These are phyloP conservation scores for Recurvomyces mirabilis DNA, from an alignment of 495 filamentous ascomycete genomes.

Conservation along the genomic window DNA sequence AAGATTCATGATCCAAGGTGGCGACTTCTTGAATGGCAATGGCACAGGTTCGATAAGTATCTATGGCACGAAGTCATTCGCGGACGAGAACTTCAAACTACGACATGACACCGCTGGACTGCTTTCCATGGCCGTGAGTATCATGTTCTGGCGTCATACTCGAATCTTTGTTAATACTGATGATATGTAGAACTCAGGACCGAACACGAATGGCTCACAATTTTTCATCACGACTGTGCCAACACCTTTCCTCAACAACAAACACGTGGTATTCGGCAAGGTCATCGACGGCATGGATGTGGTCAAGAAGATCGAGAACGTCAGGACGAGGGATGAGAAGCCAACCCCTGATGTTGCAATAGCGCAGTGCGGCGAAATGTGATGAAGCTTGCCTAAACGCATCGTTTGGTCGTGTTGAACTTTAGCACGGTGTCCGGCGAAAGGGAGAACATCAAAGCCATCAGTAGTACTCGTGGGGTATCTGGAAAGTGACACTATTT, in stretches of 20 bases:
- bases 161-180: constrained; percentile 9
- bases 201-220: constrained; percentile 88
- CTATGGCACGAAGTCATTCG: constrained; percentile 68
- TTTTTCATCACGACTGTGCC: constrained; percentile 91
- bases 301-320: constrained; percentile 77
- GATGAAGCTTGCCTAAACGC: constrained; percentile 7
- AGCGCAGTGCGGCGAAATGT: constrained; percentile 62
- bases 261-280: constrained; percentile 92
- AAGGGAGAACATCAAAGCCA: too few species aligned
- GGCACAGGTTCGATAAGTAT: constrained; percentile 82
- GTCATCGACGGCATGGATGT: constrained; percentile 87
- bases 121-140: constrained; percentile 83
- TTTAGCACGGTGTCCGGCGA: too few species aligned
- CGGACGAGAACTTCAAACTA: constrained; percentile 78
- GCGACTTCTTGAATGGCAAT: constrained; percentile 90
- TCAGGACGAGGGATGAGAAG: constrained; percentile 64
- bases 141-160: neutral
- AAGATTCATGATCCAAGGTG: constrained; percentile 98
- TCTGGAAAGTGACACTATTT: too few species aligned
- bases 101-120: constrained; percentile 71
- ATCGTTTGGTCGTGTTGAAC: too few species aligned
- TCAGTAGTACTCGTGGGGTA: too few species aligned
- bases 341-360: constrained; percentile 80
- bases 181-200: constrained; percentile 66
- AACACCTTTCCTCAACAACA: constrained; percentile 81